phyloP scores from a whole-genome alignment of 495 filamentous ascomycete genomes.

The Viridothelium virens region DNA sequence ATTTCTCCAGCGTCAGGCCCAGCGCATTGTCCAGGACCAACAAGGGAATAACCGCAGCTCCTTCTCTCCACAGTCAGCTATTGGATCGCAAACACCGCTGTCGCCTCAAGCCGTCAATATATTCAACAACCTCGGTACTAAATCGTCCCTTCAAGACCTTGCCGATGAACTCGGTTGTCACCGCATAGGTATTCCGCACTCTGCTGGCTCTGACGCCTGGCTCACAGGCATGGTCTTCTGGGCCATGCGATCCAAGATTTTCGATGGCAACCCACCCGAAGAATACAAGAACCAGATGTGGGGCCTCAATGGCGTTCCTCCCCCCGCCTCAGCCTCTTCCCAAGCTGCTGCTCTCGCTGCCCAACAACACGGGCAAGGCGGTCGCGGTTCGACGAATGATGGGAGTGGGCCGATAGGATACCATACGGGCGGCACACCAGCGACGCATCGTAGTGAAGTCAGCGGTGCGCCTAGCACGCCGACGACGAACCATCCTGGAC shows the following conservation, averaged over 20 bases:
- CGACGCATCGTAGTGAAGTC: slow-evolving; percentile 7
- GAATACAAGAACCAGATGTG: slow-evolving; percentile 90
- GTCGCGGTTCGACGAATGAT: slow-evolving; percentile 14
- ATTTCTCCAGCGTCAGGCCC: slow-evolving; percentile 85
- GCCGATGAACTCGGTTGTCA: slow-evolving; percentile 87
- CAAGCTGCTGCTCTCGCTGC: slow-evolving; percentile 33
- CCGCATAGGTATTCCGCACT: slow-evolving; percentile 75
- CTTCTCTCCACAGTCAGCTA: not conserved
- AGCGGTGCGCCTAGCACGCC: slow-evolving; percentile 31
- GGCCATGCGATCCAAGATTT: slow-evolving; percentile 53
- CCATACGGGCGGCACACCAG: slow-evolving; percentile 19
- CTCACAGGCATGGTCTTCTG: slow-evolving; percentile 60
- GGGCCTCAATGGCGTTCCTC: slow-evolving; percentile 66
- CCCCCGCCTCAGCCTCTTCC: slow-evolving; percentile 39
- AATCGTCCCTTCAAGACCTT: slow-evolving; percentile 84
- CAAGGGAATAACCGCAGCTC: slow-evolving; percentile 32
- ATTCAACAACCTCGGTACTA: slow-evolving; percentile 69
- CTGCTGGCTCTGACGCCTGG: slow-evolving; percentile 83
- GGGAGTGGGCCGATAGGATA: slow-evolving; percentile 14
- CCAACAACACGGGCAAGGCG: slow-evolving; percentile 18
- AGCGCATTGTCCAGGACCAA: slow-evolving; percentile 35
- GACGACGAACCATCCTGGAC: slow-evolving; percentile 31
- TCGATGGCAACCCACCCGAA: slow-evolving; percentile 75
- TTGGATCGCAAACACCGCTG: slow-evolving; percentile 36
- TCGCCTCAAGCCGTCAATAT: slow-evolving; percentile 58